Base-by-base conservation (phyloP, 2,329 filamentous ascomycete species). In the Aspergillus neoniger region DNA sequence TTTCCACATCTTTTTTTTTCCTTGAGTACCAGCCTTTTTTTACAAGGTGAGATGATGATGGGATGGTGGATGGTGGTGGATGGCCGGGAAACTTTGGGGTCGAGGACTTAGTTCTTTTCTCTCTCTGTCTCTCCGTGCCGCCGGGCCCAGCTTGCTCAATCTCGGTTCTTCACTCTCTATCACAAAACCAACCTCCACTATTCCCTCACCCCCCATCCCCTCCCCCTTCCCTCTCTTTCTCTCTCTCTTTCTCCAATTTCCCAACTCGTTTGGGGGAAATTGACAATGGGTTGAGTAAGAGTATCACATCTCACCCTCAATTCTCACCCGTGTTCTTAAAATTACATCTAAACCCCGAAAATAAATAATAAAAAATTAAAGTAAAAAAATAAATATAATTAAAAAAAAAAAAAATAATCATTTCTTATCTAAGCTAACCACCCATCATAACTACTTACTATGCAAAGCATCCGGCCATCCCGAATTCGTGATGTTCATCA, bases 401-500 rank as follows among this genome's bases (percentile, higher is more conserved):
- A 8, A 28, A 8, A 28, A 28, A 25, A 8, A 25, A 19, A 19
- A 19, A 19, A n/a, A n/a, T 25, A 9, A 30, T 30, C 4, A 36
- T 32, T 51, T 36, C 48, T 59, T 50, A 50, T 50, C 47, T 32
- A 10, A 50, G 47, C n/a, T 50, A 50, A 28, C 47, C 25, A 28
- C 47, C 47, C 25, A 32, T 47, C 43, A 51, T 49, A 56, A 49
- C 36, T 39, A 41, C 39, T n/a, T 19, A 28, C 17, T 43, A 44
- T 57, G 59, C 41, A 55, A 38, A 53, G 30, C 60, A 55, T 63
- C 68, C 67, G 67, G 63, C 52, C 63, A 60, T 68, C 64, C 69
- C 68, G 69, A 68, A 52, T 62, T 57, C 62, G 62, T 60, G 60
- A 62, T 41, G 52, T 57, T 49, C 58, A 60, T 69, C 67, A 69